A percentile compares a stretch with the other conserved stretches of the same genome.
These are phyloP conservation scores for Ligustrum vulgare DNA, from an alignment of 257 asterid species.

Conservation along the genomic window DNA sequence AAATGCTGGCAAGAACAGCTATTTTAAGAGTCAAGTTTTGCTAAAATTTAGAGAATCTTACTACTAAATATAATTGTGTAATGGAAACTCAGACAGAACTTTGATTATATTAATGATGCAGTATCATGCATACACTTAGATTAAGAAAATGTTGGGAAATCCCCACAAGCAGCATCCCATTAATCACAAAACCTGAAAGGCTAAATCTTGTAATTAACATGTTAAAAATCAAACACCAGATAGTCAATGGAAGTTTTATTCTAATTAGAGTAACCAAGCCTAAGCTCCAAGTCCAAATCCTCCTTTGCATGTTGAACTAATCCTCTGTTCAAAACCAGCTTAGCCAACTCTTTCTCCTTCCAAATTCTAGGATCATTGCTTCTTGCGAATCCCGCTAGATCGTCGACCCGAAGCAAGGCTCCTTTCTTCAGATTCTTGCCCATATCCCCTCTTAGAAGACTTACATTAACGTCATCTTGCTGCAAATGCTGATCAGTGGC, in stretches of 20 bases:
- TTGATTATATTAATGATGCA: background rate
- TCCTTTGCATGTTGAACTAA: conserved; percentile 40
- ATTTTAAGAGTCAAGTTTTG: background rate
- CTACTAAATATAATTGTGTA: background rate
- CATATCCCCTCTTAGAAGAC: conserved; percentile 18
- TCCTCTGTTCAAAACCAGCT: conserved; percentile 50
- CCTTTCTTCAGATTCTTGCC: conserved; percentile 37
- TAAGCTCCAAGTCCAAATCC: conserved; percentile 78
- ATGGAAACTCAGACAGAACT: background rate
- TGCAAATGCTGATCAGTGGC: conserved; percentile 16
- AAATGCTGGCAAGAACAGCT: background rate
- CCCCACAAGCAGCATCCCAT: background rate
- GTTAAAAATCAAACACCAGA: background rate
- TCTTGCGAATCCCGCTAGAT: conserved; percentile 23
- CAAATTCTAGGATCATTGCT: conserved; percentile 39
- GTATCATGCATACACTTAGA: background rate
- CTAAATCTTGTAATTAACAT: background rate
- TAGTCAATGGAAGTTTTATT: background rate
- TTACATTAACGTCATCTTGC: background rate
- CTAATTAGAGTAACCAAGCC: conserved; percentile 56
- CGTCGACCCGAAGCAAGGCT: conserved; percentile 15
- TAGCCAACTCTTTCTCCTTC: conserved; percentile 42
- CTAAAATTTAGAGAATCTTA: background rate
- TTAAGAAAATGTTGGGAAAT: background rate
- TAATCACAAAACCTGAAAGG: background rate